These are phyloP conservation scores for Rosellinia necatrix DNA, from an alignment of 2,329 filamentous ascomycete species.

Conservation along the genomic window DNA sequence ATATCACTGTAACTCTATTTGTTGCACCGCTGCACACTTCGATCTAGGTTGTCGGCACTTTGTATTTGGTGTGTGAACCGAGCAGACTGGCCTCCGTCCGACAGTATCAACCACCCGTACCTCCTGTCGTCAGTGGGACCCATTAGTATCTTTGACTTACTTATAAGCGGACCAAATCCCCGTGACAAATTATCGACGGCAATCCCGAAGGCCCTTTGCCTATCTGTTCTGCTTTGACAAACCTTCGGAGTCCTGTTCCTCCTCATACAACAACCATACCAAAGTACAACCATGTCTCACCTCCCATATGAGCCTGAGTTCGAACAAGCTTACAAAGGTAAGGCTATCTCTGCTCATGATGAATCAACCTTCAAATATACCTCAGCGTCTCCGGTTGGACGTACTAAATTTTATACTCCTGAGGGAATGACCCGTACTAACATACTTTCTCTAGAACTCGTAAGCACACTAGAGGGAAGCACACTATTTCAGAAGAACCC, in stretches of 20 bases:
- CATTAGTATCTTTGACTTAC: conserved; percentile 1
- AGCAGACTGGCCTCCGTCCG: background rate
- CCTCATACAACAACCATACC: background rate
- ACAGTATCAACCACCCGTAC: conserved; percentile 3
- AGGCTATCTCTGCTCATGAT: conserved; percentile 37
- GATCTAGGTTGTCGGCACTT: background rate
- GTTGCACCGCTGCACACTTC: background rate
- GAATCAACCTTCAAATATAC: background rate
- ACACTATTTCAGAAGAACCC: conserved; percentile 92
- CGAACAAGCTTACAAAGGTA: conserved; percentile 97
- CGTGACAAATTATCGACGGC: background rate
- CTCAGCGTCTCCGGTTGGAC: background rate
- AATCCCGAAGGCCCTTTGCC: background rate
- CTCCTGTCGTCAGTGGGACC: conserved; percentile 12
- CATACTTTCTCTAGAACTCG: conserved; percentile 70
- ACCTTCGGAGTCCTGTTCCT: background rate
- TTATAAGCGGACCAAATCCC: conserved; percentile 10
- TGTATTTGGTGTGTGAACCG: background rate
- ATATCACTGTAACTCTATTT: conserved; percentile 5
- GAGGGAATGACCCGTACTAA: conserved; percentile 22
- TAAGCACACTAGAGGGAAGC: conserved; percentile 91
- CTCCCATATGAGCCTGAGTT: conserved; percentile 92
- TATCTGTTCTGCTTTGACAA: background rate
- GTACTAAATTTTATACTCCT: background rate
- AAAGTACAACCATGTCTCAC: conserved; percentile 73